Base-by-base conservation (phyloP, 371 early-diverging fungal species). In the Amoeboaphelidium protococcarum region DNA sequence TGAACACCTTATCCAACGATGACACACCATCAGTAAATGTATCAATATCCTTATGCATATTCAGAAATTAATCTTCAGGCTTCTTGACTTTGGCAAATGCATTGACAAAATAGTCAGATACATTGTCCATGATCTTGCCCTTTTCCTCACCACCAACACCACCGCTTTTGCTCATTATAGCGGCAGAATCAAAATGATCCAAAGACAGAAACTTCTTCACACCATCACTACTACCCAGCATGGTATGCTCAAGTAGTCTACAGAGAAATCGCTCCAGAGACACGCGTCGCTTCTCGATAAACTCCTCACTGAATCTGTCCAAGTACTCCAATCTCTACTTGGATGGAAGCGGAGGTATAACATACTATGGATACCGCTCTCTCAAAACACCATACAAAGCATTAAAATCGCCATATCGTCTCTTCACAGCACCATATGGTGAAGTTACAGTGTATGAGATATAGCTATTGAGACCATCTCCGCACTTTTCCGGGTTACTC, bases 321-420 rank as follows among this genome's bases (percentile, higher is more conserved):
- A 25, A 41, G 65, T 21, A 67, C 80, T 81, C 75, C 59, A 82
- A 60, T 46, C 86, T 76, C 55, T 83, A 80, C 56, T 83, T 86
- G 46, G 79, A 87, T 0, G 94, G 91, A 24, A 88, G 60, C 3
- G 90, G 86, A 27, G 90, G 88, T 0, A 89, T 58, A n/a, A 88
- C 73, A 46, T 75, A 74, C 4, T 76, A 73, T 6, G 82, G 74
- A 56, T 64, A 76, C 57, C 78, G 81, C 37, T 69, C 65, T 23
- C 58, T 50, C 27, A 94, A 64, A 42, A 71, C 72, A 46, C 67
- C 60, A 53, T 87, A 72, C 44, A 94, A 68, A 80, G 80, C 81
- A 12, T 72, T 72, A 68, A 94, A 94, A 58, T 94, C 94, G 56
- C 76, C 80, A 63, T 78, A 94, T 49, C 94, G 70, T 52, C 90